Evolutionary conservation across 2,329 filamentous ascomycete species (phyloP), one percentile per base, ranked within the genome.

Genomic region (Diaporthe longicolla): DNA sequence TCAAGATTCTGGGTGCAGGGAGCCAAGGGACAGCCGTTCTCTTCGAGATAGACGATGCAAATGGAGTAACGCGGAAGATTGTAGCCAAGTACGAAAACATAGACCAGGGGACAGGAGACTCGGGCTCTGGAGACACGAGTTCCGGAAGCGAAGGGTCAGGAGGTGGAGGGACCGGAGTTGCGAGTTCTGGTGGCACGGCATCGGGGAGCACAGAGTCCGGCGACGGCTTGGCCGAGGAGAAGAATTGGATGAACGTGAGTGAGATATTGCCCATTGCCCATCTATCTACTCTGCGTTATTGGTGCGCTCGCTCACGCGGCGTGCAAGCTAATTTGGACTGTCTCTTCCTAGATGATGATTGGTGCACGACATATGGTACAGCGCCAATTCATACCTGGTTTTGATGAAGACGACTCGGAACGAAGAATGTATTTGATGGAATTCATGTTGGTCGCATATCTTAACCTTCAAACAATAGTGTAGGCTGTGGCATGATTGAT

Each of bases 1-100:
- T 61, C n/a, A 61, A 61, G 37, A 29, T 61, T n/a, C 58, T 61
- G 7, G 58, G 58, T 17, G 58, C 58, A 6, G 58, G 58, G 58
- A 43, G n/a, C n/a, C 58, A 61, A 40, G 58, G 37, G 8, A 61
- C 58, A 5, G 58, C 58, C 10, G 58, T 61, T 15, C 37, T 61
- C 7, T 61, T 61, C 29, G 58, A 61, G 37, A 59, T 59, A 6
- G 37, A 61, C 15, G 58, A 61, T 61, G 54, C 7, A 19, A 61
- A 61, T 21, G 58, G 58, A 40, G 9, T n/a, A 13, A 61, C n/a
- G 37, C 37, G 58, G 37, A 61, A 61, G 37, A 26, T 61, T 29
- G 58, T 61, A 11, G 58, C 58, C 7, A 61, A 61, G 37, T 61
- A 61, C n/a, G 54, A 57, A n/a, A 29, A 45, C 17, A 43, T 13